Conservation (phyloP, 768 basidiomycete species). For the Tylopilus felleus region DNA sequence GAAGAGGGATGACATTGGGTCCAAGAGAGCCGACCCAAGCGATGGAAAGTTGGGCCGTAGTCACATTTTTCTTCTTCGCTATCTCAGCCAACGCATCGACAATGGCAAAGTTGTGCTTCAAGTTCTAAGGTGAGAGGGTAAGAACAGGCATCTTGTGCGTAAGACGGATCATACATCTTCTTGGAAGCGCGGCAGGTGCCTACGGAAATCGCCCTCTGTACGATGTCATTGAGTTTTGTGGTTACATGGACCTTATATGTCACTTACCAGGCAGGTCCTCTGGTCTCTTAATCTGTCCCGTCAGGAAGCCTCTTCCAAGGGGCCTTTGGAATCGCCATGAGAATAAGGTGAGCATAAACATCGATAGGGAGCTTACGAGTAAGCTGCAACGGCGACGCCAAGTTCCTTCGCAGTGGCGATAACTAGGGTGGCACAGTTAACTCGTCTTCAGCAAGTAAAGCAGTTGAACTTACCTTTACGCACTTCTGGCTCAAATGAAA, state of each 20-base stretch:
- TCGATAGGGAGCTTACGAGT: neutral
- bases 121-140: neutral
- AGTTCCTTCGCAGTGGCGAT: neutral
- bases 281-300: neutral
- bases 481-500: neutral
- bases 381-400: neutral
- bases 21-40: neutral
- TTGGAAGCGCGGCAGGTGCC: neutral
- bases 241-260: neutral
- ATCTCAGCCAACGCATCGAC: neutral
- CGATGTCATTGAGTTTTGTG: neutral
- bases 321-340: neutral
- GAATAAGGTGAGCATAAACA: neutral
- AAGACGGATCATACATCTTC: neutral
- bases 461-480: neutral
- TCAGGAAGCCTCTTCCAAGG: neutral
- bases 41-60: neutral
- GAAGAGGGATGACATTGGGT: neutral
- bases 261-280: neutral
- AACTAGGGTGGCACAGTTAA: neutral
- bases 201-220: neutral
- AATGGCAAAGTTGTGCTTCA: neutral
- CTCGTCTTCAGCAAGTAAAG: neutral
- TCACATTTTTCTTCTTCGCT: neutral
- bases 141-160: neutral